Base-by-base conservation (phyloP, 495 filamentous ascomycete genomes). In the Penicillium steckii region DNA sequence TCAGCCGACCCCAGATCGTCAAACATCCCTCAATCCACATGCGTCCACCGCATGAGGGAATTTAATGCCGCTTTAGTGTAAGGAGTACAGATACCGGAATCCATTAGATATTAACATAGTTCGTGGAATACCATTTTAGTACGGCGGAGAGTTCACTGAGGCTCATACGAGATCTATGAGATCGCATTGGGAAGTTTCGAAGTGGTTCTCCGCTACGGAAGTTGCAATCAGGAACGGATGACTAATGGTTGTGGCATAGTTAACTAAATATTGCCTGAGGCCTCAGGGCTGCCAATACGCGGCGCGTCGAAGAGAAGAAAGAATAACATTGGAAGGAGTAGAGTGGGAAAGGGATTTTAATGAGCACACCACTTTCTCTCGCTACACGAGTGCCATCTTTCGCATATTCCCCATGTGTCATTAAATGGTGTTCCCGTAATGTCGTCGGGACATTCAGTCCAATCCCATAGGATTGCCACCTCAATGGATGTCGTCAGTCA, bases 381-480 rank as follows among this genome's bases (percentile, higher is more conserved):
- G 17, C 2, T 19, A 21, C 10, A 7, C 13, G 38, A 23, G 18
- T 8, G 23, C 8, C 38, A 7, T 41, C n/a, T 21, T 23, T 7
- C 13, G 18, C 18, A 13, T 5, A 12, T 37, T 23, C 38, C 38
- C 38, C 5, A 41, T 41, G 38, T 21, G 2, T 41, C 38, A 12
- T 12, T 41, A 19, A 41, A 41, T 23, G 38, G 21, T 23, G 21
- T 41, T n/a, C 38, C 38, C 4, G n/a, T 19, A 46, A 70, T 68
- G 66, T 65, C 66, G 42, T 56, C 65, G 44, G 61, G 50, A 30
- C 60, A 63, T 33, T 50, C 64, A 26, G 48, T 70, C 25, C 70
- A 75, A 54, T 70, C 60, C 38, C 62, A 62, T 61, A 72, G 70
- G 51, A 75, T 76, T 52, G 66, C 70, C 48, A 81, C 78, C 17